Percentiles rank a stretch among this genome's conserved stretches.
Conservation (phyloP, 352 stramenopile genomes). For the Phytophthora pistaciae region DNA sequence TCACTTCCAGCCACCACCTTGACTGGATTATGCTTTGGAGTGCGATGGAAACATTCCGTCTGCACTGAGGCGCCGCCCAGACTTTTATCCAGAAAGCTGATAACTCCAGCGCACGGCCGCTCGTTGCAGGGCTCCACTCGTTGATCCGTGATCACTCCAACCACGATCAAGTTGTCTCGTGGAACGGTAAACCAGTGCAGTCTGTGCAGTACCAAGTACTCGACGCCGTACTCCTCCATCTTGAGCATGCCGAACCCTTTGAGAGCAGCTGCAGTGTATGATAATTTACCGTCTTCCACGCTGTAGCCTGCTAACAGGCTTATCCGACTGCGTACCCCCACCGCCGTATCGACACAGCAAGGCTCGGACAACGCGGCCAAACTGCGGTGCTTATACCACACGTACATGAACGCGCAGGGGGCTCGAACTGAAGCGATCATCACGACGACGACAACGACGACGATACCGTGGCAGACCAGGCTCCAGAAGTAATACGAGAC, state of each 20-base stretch:
- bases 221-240: conserved; percentile 14
- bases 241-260: conserved; percentile 12
- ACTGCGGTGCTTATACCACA: conserved; percentile 10
- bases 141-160: conserved; percentile 2
- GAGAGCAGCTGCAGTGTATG: conserved; percentile 11
- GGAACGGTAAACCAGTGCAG: conserved; percentile 21
- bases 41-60: neutral
- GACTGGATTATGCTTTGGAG: neutral
- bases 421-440: conserved; percentile 5
- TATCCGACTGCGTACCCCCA: conserved; percentile 7
- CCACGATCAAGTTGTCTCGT: conserved; percentile 4
- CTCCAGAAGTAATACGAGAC: conserved; percentile 21
- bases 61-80: neutral
- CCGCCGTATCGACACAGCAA: conserved; percentile 10
- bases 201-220: conserved; percentile 17
- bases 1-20: conserved; percentile 5
- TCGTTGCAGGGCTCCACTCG: conserved; percentile 14
- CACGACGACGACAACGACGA: neutral
- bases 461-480: conserved; percentile 14
- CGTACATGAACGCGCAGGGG: conserved; percentile 7
- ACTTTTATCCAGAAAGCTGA: conserved; percentile 10
- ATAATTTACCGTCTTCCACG: conserved; percentile 4
- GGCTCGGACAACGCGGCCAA: conserved; percentile 5
- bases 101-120: conserved; percentile 8
- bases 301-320: conserved; percentile 7